Evolutionary conservation across 1,284 basidiomycete species (phyloP), one percentile per base, ranked within the genome.

Genomic region (Pseudozyma flocculosa): DNA sequence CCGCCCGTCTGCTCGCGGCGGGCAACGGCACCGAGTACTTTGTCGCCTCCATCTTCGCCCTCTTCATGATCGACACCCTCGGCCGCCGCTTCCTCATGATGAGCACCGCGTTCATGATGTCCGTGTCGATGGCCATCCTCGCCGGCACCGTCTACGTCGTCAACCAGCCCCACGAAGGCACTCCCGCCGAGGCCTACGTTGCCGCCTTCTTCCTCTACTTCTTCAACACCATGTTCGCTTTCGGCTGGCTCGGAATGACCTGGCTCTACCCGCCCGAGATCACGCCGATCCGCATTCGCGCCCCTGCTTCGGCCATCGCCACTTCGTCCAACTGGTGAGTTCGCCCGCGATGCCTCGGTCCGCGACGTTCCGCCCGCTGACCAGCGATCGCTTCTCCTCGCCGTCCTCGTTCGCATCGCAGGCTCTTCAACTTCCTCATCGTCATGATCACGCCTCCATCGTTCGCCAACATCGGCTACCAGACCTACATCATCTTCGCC

Each of bases 221-320:
- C 30, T 88, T 87, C 78, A 86, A 87, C 69, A 82, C 87, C 36
- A 85, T 85, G 80, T 87, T 87, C 76, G 69, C 85, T 0, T 80
- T 87, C 50, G 86, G 86, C 34, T 87, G 85, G 86, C 82, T 87
- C 73, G 85, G 85, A 22, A 86, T 87, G 84, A 85, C 86, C 5
- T 79, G 79, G 72, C 65, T 80, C 32, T 79, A 79, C 63, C 78
- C 79, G 10, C 69, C 75, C 23, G 76, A 79, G 50, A 70, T 80
- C 14, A 72, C 70, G 21, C 68, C 70, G 4, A 75, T 79, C 37
- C 72, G 74, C 18, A 79, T 78, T 56, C 72, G 78, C 24, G 73
- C 79, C 15, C 72, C 75, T n/a, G 78, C 71, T 4, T 74, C 75
- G 39, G 78, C 78, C 9, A 70, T 80, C 45, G 78, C 60, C 36